Evolutionary conservation across 495 filamentous ascomycete genomes (phyloP).

Genomic region (Daldinia decipiens): DNA sequence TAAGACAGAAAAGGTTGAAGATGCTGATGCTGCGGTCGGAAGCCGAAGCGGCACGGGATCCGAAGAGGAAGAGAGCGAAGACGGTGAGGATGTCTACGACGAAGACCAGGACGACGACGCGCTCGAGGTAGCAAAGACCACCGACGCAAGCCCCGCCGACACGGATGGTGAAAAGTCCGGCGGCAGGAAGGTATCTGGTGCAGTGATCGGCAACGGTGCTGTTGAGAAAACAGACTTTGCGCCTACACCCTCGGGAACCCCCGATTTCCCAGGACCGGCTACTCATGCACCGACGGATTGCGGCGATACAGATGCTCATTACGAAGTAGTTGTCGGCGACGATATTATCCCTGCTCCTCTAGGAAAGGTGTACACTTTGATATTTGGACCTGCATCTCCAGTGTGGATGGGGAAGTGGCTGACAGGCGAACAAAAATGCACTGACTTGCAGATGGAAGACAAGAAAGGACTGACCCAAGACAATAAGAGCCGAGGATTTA

Average conservation of each 20-base stretch:
- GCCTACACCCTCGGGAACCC: constrained; percentile 55
- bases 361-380: constrained; percentile 87
- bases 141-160: constrained; percentile 68
- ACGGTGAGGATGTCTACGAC: constrained; percentile 75
- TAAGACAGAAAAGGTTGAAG: constrained; percentile 86
- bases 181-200: constrained; percentile 73
- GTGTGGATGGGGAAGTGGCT: constrained; percentile 87
- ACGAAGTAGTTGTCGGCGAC: constrained; percentile 85
- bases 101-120: constrained; percentile 76
- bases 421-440: constrained; percentile 85
- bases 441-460: constrained; percentile 85
- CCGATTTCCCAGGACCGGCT: constrained; percentile 87
- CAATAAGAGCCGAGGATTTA: constrained; percentile 76
- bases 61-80: constrained; percentile 72
- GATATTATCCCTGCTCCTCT: constrained; percentile 88
- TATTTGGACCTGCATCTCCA: constrained; percentile 83
- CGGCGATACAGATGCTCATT: constrained; percentile 77
- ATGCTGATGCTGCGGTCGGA: constrained; percentile 47
- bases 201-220: constrained; percentile 58
- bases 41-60: constrained; percentile 63
- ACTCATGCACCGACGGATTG: constrained; percentile 87
- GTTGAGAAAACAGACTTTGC: constrained; percentile 64
- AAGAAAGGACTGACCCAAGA: constrained; percentile 79
- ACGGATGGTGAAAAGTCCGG: constrained; percentile 69
- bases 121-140: constrained; percentile 66